Conservation (phyloP, 139 green algal species). For the Picochlorum sp. region DNA sequence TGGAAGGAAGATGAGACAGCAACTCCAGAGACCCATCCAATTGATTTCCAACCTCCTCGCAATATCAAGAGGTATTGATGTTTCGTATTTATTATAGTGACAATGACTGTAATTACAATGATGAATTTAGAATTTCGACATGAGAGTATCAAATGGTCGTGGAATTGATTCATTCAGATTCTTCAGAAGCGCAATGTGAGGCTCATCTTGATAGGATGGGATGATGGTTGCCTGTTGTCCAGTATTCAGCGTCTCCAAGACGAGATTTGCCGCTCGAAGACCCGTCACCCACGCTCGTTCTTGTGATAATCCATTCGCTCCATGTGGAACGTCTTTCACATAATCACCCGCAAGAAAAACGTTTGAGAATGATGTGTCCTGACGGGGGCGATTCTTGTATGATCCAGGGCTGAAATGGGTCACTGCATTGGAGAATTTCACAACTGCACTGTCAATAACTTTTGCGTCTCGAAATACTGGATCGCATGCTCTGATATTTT, state of each 20-base stretch:
- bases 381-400: conserved; percentile 45
- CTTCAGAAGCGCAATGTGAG: conserved; percentile 60
- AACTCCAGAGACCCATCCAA: conserved; percentile 77
- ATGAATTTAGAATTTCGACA: neutral
- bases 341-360: conserved; percentile 74
- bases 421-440: conserved; percentile 67
- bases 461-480: conserved; percentile 48
- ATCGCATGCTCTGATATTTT: conserved; percentile 59
- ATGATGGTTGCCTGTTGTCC: conserved; percentile 34
- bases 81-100: conserved; percentile 2
- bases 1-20: conserved; percentile 87
- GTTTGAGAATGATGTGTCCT: conserved; percentile 64
- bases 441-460: conserved; percentile 59
- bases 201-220: conserved; percentile 61
- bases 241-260: conserved; percentile 36
- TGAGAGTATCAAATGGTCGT: neutral
- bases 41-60: conserved; percentile 70
- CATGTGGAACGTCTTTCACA: conserved; percentile 71
- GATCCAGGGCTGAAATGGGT: conserved; percentile 79
- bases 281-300: conserved; percentile 78
- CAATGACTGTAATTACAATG: conserved; percentile 2
- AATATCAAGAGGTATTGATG: conserved; percentile 49
- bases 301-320: conserved; percentile 69
- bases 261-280: conserved; percentile 69
- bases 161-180: conserved; percentile 13